Conservation (phyloP, 257 asterid species). For the Solanum chaucha region DNA sequence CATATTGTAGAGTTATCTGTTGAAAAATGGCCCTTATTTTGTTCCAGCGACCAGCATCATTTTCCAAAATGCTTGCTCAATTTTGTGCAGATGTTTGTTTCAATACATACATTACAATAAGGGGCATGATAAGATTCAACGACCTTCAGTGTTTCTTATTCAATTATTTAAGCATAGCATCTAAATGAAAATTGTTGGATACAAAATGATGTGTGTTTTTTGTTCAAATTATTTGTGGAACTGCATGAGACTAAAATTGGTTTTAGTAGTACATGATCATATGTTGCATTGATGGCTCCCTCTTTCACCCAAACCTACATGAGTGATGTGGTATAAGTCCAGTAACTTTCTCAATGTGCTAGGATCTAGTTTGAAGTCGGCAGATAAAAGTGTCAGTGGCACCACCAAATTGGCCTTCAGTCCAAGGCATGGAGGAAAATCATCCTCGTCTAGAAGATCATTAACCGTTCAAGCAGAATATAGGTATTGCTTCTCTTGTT, state of each 20-base stretch:
- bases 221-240: neutral
- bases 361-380: constrained; percentile 32
- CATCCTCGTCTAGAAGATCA: constrained; percentile 22
- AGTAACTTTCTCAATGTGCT: neutral
- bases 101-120: neutral
- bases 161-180: neutral
- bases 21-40: neutral
- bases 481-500: constrained; percentile 27
- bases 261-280: neutral
- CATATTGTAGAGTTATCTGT: neutral
- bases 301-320: neutral
- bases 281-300: neutral
- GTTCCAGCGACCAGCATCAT: neutral
- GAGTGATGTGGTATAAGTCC: neutral
- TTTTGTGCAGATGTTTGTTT: neutral
- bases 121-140: neutral
- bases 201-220: neutral
- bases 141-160: neutral
- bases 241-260: neutral
- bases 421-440: constrained; percentile 20
- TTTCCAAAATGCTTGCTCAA: neutral
- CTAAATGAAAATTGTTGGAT: neutral
- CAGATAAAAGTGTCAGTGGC: constrained; percentile 27
- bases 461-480: constrained; percentile 44
- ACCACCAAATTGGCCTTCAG: constrained; percentile 36